phyloP scores from a whole-genome alignment of 176 grass and related monocot species.

The Eleusine indica region DNA sequence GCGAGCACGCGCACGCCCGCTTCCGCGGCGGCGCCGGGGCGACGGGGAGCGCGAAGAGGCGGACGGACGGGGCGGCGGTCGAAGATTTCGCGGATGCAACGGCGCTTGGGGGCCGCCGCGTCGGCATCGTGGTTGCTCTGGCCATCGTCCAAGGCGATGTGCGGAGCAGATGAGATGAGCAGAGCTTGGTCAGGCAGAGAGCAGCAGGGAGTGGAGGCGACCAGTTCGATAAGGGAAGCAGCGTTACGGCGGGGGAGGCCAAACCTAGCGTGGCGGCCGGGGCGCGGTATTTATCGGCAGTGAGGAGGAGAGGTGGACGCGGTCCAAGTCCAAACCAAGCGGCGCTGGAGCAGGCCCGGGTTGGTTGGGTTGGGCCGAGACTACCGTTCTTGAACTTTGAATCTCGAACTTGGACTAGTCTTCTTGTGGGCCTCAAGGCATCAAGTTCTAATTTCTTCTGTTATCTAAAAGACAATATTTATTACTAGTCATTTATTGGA shows the following conservation, averaged over 20 bases:
- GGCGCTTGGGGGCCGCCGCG: background rate
- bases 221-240: background rate
- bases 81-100: background rate
- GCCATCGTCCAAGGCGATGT: background rate
- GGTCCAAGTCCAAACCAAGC: constrained; percentile 9
- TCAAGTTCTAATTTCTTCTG: too few species aligned
- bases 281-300: background rate
- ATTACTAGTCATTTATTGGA: too few species aligned
- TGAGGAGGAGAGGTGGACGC: background rate
- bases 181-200: background rate
- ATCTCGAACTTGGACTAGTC: constrained; percentile 26
- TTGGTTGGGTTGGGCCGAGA: background rate
- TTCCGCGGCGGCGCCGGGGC: background rate
- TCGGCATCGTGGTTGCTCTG: background rate
- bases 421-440: background rate
- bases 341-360: background rate
- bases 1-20: constrained; percentile 58
- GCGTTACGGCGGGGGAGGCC: background rate
- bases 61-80: background rate
- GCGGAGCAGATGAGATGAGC: background rate
- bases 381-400: background rate
- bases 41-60: background rate
- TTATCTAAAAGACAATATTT: too few species aligned
- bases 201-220: background rate
- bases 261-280: constrained; percentile 25